These are phyloP conservation scores for Aspergillus sp. DNA, from an alignment of 2,329 filamentous ascomycete genomes.

Conservation along the genomic window DNA sequence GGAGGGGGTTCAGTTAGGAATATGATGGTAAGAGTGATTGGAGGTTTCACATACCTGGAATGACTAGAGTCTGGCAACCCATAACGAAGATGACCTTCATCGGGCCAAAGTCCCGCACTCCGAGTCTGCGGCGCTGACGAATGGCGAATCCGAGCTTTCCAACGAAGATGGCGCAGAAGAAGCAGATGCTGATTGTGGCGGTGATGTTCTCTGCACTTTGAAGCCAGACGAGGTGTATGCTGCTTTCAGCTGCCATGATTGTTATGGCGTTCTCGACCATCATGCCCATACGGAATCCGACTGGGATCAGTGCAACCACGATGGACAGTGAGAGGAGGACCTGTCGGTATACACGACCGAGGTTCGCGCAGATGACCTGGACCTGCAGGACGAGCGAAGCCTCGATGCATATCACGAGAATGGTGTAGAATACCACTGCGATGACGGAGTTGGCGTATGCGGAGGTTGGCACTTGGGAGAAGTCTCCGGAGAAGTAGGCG, in stretches of 20 bases:
- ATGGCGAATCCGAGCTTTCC: constrained; percentile 63
- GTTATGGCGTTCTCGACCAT: constrained; percentile 52
- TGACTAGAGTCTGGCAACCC: constrained; percentile 66
- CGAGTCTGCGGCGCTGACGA: constrained; percentile 56
- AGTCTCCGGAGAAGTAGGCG: constrained; percentile 59
- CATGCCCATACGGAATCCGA: constrained; percentile 57
- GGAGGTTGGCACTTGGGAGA: constrained; percentile 47
- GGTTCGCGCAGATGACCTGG: constrained; percentile 61
- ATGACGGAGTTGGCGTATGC: constrained; percentile 53
- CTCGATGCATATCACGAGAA: constrained; percentile 60
- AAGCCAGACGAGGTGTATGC: constrained; percentile 42
- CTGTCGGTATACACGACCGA: constrained; percentile 45
- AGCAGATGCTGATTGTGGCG: constrained; percentile 60
- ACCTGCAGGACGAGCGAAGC: constrained; percentile 64
- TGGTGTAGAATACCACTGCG: constrained; percentile 51
- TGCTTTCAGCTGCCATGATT: constrained; percentile 37
- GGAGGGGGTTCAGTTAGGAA: constrained; percentile 19
- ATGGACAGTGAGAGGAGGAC: constrained; percentile 52
- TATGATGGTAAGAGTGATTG: background rate
- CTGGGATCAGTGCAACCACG: constrained; percentile 52
- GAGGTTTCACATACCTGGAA: constrained; percentile 55
- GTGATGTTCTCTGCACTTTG: constrained; percentile 52
- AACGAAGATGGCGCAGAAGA: constrained; percentile 64
- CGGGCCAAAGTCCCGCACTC: constrained; percentile 62
- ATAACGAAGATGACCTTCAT: constrained; percentile 70